Conservation (phyloP, 768 basidiomycete genomes). For the Hericium coralloides region DNA sequence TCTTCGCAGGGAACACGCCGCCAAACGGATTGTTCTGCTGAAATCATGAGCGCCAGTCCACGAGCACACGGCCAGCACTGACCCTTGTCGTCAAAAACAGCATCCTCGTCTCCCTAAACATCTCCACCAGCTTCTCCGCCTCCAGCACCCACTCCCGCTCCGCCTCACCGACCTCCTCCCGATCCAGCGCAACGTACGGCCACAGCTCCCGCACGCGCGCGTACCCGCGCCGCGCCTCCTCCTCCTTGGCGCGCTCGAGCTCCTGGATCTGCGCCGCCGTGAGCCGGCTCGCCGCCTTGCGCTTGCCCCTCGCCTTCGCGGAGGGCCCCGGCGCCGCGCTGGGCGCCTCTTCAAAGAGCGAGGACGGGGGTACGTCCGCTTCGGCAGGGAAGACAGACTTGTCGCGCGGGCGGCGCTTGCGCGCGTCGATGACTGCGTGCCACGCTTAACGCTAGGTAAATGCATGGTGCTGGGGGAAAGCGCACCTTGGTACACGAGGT, state of each 20-base stretch:
- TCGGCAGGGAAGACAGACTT: slow-evolving; percentile 9
- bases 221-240: slow-evolving; percentile 55
- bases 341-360: slow-evolving; percentile 56
- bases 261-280: slow-evolving; percentile 42
- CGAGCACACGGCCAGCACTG: not conserved
- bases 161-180: slow-evolving; percentile 33
- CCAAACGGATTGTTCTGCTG: slow-evolving; percentile 45
- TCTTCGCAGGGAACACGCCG: slow-evolving; percentile 51
- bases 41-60: not conserved
- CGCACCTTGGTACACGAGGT: slow-evolving; percentile 76
- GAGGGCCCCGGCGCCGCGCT: slow-evolving; percentile 1
- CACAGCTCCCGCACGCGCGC: slow-evolving; percentile 53
- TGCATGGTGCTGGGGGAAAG: not conserved
- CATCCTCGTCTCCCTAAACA: slow-evolving; percentile 79
- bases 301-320: slow-evolving; percentile 28
- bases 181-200: slow-evolving; percentile 39
- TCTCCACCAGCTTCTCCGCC: slow-evolving; percentile 81
- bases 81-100: slow-evolving; percentile 77
- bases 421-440: slow-evolving; percentile 27
- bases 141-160: slow-evolving; percentile 72
- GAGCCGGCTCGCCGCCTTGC: slow-evolving; percentile 35
- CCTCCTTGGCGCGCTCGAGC: slow-evolving; percentile 27
- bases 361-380: slow-evolving; percentile 27
- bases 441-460: not conserved
- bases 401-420: slow-evolving; percentile 17